Base-by-base conservation (phyloP, 805 yeast species). In the Limtongia smithiae region DNA sequence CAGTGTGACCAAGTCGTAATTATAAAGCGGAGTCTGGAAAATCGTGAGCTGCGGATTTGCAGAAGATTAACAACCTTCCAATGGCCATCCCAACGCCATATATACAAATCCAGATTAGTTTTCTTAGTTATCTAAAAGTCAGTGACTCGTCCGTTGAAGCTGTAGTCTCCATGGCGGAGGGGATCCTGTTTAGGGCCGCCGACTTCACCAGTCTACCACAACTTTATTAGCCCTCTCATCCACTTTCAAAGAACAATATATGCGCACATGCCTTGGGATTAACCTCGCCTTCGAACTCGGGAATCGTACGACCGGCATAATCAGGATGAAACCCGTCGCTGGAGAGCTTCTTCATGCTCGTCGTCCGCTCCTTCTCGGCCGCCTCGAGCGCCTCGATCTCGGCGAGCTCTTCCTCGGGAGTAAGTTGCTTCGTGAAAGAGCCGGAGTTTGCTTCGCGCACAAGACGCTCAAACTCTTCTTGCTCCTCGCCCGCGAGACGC, bases 101-200 rank as follows among this genome's bases (percentile, higher is more conserved):
- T 31, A 2, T n/a, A 17, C 11, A 27, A 40, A 5, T n/a, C 9
- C 6, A 30, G 14, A 41, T 12, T 17, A 20, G 37, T 2, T 24
- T 2, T 18, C 6, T 33, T 33, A 7, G 15, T 11, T 8, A 5
- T 11, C 65, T 68, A 93, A 63, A 93, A 93, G 66, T 93, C 98
- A 1, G 97, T 91, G 27, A 88, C 96, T 64, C 97, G 79, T 0
- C 98, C 98, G 63, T 93, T 91, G 67, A 83, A 93, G 7, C 96
- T 83, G 79, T 94, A 93, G 61, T 90, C 97, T 15, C 89, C 89
- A 61, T 87, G 91, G 61, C 81, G 80, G 56, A 88, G 74, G 0
- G 98, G 98, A 63, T 93, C 97, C 67, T 93, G 97, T 63, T 93
- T 93, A 22, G 98, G 98, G 0, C 98, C 98, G 41, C 96, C 96